Evolutionary conservation across 441 rosid species (phyloP).

Genomic region (Pelargonium fulgidum): DNA sequence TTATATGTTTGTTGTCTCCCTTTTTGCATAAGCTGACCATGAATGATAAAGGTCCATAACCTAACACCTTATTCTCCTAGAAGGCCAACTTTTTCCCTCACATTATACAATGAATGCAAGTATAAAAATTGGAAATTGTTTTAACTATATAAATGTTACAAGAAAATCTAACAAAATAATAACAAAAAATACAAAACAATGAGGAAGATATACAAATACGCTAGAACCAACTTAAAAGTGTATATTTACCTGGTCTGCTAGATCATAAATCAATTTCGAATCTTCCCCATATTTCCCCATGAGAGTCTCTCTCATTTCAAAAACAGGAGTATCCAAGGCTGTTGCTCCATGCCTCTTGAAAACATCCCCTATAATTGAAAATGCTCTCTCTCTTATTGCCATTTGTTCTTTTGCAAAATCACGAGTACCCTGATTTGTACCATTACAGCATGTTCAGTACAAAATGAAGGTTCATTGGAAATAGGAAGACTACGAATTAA

Average conservation of each 20-base stretch:
- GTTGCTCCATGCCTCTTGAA: conserved; percentile 88
- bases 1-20: background rate
- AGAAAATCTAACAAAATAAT: too few relatives aligned
- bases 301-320: conserved; percentile 90
- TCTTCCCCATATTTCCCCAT: conserved; percentile 96
- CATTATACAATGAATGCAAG: too few relatives aligned
- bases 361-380: conserved; percentile 62
- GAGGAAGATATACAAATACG: conserved; percentile 1
- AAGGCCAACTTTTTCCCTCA: too few relatives aligned
- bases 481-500: background rate
- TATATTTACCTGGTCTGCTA: conserved; percentile 80
- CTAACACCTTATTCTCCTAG: too few relatives aligned
- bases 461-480: background rate
- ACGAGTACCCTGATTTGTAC: conserved; percentile 63
- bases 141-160: too few relatives aligned
- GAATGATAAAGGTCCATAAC: too few relatives aligned
- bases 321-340: conserved; percentile 90
- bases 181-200: background rate
- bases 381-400: conserved; percentile 71
- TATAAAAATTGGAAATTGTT: too few relatives aligned
- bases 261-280: conserved; percentile 83
- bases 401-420: conserved; percentile 88
- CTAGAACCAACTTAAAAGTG: background rate
- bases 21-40: background rate
- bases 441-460: conserved; percentile 16